Percentiles rank a stretch among this genome's conserved stretches.
These are phyloP conservation scores for Marsdenia floribunda DNA, from an alignment of 257 asterid species.

Conservation along the genomic window DNA sequence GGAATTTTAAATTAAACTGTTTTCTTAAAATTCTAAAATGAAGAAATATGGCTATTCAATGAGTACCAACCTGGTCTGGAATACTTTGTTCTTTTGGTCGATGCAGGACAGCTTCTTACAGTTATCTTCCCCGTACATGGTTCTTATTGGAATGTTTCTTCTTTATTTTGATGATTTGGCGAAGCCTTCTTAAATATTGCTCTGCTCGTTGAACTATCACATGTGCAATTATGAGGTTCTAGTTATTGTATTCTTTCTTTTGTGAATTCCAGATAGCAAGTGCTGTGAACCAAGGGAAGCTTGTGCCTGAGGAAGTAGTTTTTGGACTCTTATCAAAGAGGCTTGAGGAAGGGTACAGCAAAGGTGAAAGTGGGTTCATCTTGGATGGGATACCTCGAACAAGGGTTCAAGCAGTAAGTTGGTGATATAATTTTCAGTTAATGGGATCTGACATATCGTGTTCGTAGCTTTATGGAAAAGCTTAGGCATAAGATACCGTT, in stretches of 20 bases:
- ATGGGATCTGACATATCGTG: not conserved
- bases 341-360: slow-evolving; percentile 73
- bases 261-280: slow-evolving; percentile 47
- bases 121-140: not conserved
- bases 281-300: slow-evolving; percentile 66
- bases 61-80: not conserved
- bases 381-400: slow-evolving; percentile 89
- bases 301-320: slow-evolving; percentile 72
- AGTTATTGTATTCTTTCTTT: not conserved
- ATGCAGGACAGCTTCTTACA: not conserved
- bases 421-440: not conserved
- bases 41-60: not conserved
- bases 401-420: slow-evolving; percentile 72
- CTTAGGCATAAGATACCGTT: not conserved
- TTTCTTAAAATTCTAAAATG: not conserved
- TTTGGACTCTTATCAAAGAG: slow-evolving; percentile 72
- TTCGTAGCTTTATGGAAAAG: not conserved
- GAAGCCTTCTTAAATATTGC: not conserved
- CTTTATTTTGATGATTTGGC: not conserved
- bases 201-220: not conserved
- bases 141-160: not conserved
- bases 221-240: not conserved
- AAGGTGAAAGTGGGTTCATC: slow-evolving; percentile 89
- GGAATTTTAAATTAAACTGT: not conserved
- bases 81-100: not conserved